Base-by-base conservation (phyloP, 768 basidiomycete species). In the Phaffia tasmanica region DNA sequence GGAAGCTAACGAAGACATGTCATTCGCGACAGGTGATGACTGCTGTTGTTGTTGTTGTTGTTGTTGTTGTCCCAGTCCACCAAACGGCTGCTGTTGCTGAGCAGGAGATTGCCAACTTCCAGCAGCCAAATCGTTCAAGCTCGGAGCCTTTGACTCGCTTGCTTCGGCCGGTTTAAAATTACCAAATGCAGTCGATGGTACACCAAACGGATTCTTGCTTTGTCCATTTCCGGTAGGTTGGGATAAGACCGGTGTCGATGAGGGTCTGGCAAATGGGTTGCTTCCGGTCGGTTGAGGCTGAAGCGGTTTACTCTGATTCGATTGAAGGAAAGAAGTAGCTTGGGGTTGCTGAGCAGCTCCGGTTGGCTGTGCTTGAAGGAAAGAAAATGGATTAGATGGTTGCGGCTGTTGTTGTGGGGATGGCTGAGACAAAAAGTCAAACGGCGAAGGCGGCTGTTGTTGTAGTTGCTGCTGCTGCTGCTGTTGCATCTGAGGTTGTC, bases 201-300 rank as follows among this genome's bases (percentile, higher is more conserved):
- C 82, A 7, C 91, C 93, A 70, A 99, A 99, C 3, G 95, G 95
- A 80, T 99, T 99, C 71, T 84, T 85, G 8, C 89, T 89, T 30
- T 67, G 47, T 59, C 58, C 55, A 14, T 46, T 30, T 5, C 70
- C 70, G 7, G 69, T 70, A 30, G 65, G 57, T 25, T 70, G 66
- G 21, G 70, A 50, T n/a, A 62, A 65, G 7, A 68, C 15, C 8
- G 56, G 62, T 9, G 15, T 16, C 14, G 35, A 23, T 25, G n/a
- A 50, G 30, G 42, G 51, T 51, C 27, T 47, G 62, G 35, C 53
- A 29, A 29, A 54, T 11, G 35, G 35, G 29, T 21, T 30, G 57
- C 56, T n/a, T 11, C 58, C 65, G 6, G 65, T 66, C n/a, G 30
- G 67, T 27, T 68, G 67, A 21, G 60, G 3, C 15, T 51, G 30